These are phyloP conservation scores for Hemisphaericaspora xylofermentans DNA, from an alignment of 1,139 yeast species.

Conservation along the genomic window DNA sequence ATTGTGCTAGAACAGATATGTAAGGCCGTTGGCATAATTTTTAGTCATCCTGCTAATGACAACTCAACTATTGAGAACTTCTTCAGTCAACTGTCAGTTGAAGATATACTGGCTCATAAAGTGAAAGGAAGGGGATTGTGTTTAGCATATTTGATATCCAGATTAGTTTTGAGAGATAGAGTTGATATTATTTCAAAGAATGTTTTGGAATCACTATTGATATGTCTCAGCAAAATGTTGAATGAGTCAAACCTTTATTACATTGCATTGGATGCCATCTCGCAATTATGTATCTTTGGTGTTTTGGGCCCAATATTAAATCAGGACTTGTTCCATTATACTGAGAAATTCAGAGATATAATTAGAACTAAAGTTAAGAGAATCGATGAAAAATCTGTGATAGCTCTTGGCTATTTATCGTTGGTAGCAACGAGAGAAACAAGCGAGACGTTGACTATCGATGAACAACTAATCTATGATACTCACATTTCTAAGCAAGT, in stretches of 20 bases:
- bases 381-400: constrained; percentile 59
- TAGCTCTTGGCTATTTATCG: constrained; percentile 56
- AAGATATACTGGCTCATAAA: constrained; percentile 17
- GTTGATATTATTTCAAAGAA: constrained; percentile 18
- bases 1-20: constrained; percentile 43
- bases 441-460: constrained; percentile 10
- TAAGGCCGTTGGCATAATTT: constrained; percentile 54
- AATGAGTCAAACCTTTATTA: constrained; percentile 22
- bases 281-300: constrained; percentile 64
- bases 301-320: constrained; percentile 39
- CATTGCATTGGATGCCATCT: constrained; percentile 45
- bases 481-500: constrained; percentile 67
- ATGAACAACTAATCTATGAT: constrained; percentile 43
- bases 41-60: constrained; percentile 39
- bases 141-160: constrained; percentile 50
- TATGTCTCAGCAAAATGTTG: constrained; percentile 18
- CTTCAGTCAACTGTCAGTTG: not conserved
- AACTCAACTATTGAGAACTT: constrained; percentile 4
- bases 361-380: constrained; percentile 49
- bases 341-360: constrained; percentile 26
- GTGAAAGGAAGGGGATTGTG: constrained; percentile 33
- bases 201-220: constrained; percentile 4
- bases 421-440: constrained; percentile 21
- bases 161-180: constrained; percentile 46
- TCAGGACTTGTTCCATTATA: constrained; percentile 14